Base-by-base conservation (phyloP, 768 basidiomycete genomes). In the Kwoniella pini region DNA sequence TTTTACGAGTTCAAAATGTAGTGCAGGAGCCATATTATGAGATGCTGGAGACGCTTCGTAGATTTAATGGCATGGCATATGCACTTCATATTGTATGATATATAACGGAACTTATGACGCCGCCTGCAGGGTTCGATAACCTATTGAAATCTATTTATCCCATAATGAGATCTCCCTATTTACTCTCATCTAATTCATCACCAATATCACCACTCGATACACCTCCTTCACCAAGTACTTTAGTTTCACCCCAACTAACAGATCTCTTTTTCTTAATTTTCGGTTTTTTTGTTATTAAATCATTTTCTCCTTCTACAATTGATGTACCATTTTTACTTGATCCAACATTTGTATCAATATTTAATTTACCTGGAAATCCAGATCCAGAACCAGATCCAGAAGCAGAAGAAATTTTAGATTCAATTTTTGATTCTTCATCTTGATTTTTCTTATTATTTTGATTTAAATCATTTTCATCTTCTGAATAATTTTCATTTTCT, bases 161-260 rank as follows among this genome's bases (percentile, higher is more conserved):
- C 27, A 27, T 46, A 17, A 4, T n/a, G 11, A 12, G 9, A 11
- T 22, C 36, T 57, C 21, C 19, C 33, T 28, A 13, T 4, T 12
- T 31, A 2, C 15, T 33, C 27, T 46, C 48, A 28, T 36, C 51
- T 33, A 43, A 55, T 33, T 45, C 28, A 50, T 30, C 53, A 44
- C 53, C 21, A 4, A 43, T 58, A 33, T 49, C 58, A 1, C 48
- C 49, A 12, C 39, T 42, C 40, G 11, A 42, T 6, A 5, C 54
- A 15, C 31, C 43, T 19, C 39, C 54, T 46, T 71, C 70, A 13
- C 66, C 68, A 22, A 74, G 48, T 1, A 74, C 70, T 50, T 68
- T 71, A 10, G 68, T 71, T 54, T 70, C 68, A 1, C 72, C 72
- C 72, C 72, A 74, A 26, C 62, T 65, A 40, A 74, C 72, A 1